These are phyloP conservation scores for Penicillium oxalicum DNA, from an alignment of 2,329 filamentous ascomycete genomes.

Conservation along the genomic window DNA sequence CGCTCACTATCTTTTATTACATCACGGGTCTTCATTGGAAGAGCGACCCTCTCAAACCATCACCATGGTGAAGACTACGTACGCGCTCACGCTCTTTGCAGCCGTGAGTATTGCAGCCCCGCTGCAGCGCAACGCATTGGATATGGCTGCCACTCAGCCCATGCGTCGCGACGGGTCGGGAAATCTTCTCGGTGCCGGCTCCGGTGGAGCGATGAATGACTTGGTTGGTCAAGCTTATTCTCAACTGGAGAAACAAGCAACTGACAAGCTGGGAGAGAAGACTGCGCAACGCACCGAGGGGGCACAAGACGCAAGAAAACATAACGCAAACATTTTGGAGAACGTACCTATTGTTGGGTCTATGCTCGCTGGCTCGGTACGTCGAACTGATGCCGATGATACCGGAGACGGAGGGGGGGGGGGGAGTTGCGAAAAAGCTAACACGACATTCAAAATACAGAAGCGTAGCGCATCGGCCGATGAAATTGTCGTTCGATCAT, in stretches of 20 bases:
- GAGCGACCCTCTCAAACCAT: background rate
- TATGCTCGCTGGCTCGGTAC: background rate
- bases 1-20: conserved; percentile 13
- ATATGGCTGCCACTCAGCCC: background rate
- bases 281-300: background rate
- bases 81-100: conserved; percentile 19
- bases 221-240: conserved; percentile 2
- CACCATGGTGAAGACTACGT: conserved; percentile 22
- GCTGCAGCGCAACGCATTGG: conserved; percentile 5
- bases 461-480: conserved; percentile 3
- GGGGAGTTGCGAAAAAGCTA: too few relatives aligned
- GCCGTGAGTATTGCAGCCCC: conserved; percentile 21
- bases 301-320: background rate
- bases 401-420: too few relatives aligned
- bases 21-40: background rate
- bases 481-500: conserved; percentile 4
- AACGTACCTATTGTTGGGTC: conserved; percentile 1
- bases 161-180: conserved; percentile 10
- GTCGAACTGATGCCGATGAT: background rate
- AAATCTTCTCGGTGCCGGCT: conserved; percentile 16
- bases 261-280: background rate
- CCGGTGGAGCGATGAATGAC: conserved; percentile 10
- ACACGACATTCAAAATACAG: background rate
- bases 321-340: conserved; percentile 1
- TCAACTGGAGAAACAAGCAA: background rate